These are phyloP conservation scores for Blastomyces percursus DNA, from an alignment of 2,329 filamentous ascomycete species.

Conservation along the genomic window DNA sequence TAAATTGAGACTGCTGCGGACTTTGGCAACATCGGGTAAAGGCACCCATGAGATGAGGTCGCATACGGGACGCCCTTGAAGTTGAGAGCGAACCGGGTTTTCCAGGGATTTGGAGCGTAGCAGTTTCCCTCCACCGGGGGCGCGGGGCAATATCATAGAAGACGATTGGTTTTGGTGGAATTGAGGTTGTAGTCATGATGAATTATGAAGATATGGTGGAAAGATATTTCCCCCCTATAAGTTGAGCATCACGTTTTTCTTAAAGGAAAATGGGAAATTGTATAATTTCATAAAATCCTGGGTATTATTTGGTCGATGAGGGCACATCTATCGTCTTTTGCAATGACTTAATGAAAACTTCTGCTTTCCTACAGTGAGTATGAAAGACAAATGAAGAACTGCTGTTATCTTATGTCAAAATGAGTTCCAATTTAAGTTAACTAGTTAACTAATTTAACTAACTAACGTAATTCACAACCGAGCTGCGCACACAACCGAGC, in stretches of 20 bases:
- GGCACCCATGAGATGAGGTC: constrained; percentile 46
- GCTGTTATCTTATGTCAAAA: too few species aligned
- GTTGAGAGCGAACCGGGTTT: constrained; percentile 41
- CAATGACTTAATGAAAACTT: too few species aligned
- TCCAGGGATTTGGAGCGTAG: constrained; percentile 43
- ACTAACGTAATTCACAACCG: too few species aligned
- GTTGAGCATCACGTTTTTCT: not conserved
- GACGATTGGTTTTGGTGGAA: constrained; percentile 18
- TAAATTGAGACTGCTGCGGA: constrained; percentile 39
- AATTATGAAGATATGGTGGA: not conserved
- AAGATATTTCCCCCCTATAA: not conserved
- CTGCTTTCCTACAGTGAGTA: too few species aligned
- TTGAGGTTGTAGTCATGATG: not conserved
- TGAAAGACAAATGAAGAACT: too few species aligned
- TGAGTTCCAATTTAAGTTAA: too few species aligned
- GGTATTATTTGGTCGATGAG: too few species aligned
- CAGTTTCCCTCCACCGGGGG: constrained; percentile 22
- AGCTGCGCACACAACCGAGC: too few species aligned
- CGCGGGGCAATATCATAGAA: constrained; percentile 41
- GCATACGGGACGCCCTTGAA: constrained; percentile 39
- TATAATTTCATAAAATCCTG: too few species aligned
- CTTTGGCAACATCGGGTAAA: constrained; percentile 41
- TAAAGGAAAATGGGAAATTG: too few species aligned
- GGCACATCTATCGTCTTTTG: too few species aligned
- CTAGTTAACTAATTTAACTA: too few species aligned